Evolutionary conservation across 1,284 basidiomycete species (phyloP).

Genomic region (Sporisorium graminicola): DNA sequence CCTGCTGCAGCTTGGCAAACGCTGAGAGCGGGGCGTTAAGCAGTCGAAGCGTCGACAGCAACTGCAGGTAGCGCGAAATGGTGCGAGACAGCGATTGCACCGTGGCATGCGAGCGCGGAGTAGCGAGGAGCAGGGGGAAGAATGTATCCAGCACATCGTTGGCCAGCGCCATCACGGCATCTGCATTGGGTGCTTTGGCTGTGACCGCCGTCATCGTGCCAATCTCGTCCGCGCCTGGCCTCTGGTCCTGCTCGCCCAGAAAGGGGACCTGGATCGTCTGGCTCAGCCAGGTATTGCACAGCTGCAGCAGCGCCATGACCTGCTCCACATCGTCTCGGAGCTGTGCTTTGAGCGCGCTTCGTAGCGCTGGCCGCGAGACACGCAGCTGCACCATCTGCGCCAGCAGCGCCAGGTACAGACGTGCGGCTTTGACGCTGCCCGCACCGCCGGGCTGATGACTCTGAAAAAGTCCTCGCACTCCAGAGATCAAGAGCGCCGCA

Average conservation of each 20-base stretch:
- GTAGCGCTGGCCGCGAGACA: conserved; percentile 37
- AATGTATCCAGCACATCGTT: conserved; percentile 54
- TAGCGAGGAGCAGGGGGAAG: conserved; percentile 48
- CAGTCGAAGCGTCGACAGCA: conserved; percentile 28
- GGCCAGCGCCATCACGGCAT: conserved; percentile 38
- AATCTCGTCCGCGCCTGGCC: not conserved
- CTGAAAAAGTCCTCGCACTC: conserved; percentile 28
- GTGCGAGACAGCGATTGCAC: conserved; percentile 42
- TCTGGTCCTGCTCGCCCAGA: conserved; percentile 5
- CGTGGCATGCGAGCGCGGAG: conserved; percentile 33
- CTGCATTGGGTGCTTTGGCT: conserved; percentile 23
- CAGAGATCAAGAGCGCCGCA: conserved; percentile 20
- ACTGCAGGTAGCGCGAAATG: conserved; percentile 35
- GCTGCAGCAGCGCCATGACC: conserved; percentile 43
- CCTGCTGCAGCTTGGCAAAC: conserved; percentile 51
- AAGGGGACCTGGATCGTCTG: conserved; percentile 31
- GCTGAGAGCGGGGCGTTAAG: conserved; percentile 52
- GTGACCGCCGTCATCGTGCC: conserved; percentile 7
- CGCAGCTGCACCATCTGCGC: conserved; percentile 25
- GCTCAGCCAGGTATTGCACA: conserved; percentile 46
- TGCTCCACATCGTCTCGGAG: conserved; percentile 37
- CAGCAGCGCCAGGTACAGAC: conserved; percentile 19
- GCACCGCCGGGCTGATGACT: conserved; percentile 3
- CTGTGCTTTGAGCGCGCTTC: conserved; percentile 37
- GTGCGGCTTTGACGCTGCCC: conserved; percentile 12